Evolutionary conservation across 495 filamentous ascomycete genomes (phyloP).

Genomic region (Neurospora tetraspora): DNA sequence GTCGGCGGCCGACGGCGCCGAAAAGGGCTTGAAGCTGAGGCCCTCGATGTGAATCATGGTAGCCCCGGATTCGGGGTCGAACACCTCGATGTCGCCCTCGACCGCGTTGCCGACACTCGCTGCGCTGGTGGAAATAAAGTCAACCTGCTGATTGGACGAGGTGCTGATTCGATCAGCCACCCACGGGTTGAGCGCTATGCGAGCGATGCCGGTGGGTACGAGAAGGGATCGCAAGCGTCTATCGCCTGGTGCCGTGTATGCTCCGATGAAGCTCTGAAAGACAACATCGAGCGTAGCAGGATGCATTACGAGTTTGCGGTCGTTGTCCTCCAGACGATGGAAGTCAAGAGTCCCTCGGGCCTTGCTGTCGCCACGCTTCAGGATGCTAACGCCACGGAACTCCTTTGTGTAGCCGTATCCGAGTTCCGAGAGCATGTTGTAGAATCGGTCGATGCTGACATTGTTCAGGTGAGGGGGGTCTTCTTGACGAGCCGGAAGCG

Average conservation of each 20-base stretch:
- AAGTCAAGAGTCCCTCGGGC: too few species aligned
- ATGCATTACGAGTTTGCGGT: conserved; percentile 13
- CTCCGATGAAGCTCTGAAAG: conserved; percentile 18
- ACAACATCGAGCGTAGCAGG: conserved; percentile 20
- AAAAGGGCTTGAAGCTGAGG: conserved; percentile 4
- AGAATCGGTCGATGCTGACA: conserved; percentile 4
- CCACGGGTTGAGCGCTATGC: conserved; percentile 10
- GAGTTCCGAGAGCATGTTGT: conserved; percentile 1
- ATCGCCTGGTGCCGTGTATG: conserved; percentile 13
- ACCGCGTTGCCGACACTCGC: background rate
- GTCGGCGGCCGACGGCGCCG: conserved; percentile 1
- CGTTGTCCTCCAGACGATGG: background rate
- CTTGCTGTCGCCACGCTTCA: too few species aligned
- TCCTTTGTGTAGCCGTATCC: conserved; percentile 3
- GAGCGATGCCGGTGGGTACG: conserved; percentile 14
- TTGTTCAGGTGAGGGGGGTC: background rate
- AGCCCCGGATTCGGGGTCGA: conserved; percentile 1
- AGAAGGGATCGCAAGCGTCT: conserved; percentile 11
- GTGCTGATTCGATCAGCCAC: background rate
- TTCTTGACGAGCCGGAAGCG: background rate
- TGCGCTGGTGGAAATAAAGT: background rate
- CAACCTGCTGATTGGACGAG: background rate
- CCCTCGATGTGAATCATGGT: conserved; percentile 12
- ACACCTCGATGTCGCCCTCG: conserved; percentile 4
- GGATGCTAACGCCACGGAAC: background rate